These are phyloP conservation scores for Diaporthe sp. DNA, from an alignment of 2,329 filamentous ascomycete species.

Conservation along the genomic window DNA sequence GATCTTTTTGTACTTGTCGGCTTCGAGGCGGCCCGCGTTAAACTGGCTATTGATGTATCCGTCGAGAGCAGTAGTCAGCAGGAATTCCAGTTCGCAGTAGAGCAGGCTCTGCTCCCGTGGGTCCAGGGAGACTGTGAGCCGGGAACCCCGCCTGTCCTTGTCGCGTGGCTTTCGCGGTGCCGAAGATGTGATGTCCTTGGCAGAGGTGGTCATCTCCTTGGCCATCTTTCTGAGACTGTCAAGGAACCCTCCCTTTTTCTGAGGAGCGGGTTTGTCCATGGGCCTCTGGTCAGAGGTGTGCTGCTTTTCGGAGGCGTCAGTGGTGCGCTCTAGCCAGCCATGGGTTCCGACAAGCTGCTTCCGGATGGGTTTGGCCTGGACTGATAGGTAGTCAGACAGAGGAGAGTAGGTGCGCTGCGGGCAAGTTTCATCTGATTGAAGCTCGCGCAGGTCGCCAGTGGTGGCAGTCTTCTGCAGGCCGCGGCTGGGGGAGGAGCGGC, in stretches of 20 bases:
- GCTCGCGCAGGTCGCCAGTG: constrained; percentile 30
- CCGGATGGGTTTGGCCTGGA: constrained; percentile 51
- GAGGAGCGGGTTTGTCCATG: constrained; percentile 20
- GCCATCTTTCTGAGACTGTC: constrained; percentile 63
- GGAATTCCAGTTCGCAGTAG: constrained; percentile 69
- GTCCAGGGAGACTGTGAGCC: constrained; percentile 60
- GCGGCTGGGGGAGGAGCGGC: background rate
- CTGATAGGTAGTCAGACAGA: constrained; percentile 54
- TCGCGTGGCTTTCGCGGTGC: constrained; percentile 40
- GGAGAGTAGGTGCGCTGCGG: constrained; percentile 52
- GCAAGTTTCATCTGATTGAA: constrained; percentile 29
- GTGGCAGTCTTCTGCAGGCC: constrained; percentile 34
- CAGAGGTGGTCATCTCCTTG: constrained; percentile 54
- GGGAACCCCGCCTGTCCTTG: constrained; percentile 43
- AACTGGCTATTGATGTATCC: constrained; percentile 64
- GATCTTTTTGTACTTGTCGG: constrained; percentile 61
- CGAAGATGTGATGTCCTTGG: constrained; percentile 33
- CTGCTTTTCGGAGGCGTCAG: constrained; percentile 41
- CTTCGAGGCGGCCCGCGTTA: constrained; percentile 63
- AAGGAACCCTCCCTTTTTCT: constrained; percentile 55
- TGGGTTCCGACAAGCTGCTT: constrained; percentile 66
- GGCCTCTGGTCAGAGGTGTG: constrained; percentile 21
- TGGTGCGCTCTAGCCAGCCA: constrained; percentile 65
- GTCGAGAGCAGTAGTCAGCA: constrained; percentile 62
- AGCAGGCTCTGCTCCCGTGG: constrained; percentile 68